Evolutionary conservation across 169 alveolate species (phyloP).

Genomic region (Miamiensis avidus): DNA sequence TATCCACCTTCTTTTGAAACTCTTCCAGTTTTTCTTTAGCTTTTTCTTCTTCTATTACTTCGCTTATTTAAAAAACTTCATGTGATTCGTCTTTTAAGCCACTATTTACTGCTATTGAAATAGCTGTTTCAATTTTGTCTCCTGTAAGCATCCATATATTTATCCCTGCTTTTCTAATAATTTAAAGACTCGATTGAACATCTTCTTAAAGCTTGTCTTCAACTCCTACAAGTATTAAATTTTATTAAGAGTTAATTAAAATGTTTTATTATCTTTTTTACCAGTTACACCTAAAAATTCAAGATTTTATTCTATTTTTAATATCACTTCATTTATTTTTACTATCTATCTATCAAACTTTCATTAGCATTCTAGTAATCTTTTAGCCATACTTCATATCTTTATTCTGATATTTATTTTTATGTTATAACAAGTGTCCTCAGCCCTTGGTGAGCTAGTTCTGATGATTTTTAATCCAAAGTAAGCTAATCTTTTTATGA

Average conservation of each 20-base stretch:
- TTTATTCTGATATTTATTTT: conserved; percentile 56
- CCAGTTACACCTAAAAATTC: conserved; percentile 75
- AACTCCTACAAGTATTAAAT: conserved; percentile 60
- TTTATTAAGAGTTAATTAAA: not conserved
- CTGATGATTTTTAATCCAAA: conserved; percentile 66
- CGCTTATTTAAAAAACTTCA: conserved; percentile 60
- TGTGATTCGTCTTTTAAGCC: conserved; percentile 88
- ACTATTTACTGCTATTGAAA: conserved; percentile 96
- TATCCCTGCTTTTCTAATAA: conserved; percentile 69
- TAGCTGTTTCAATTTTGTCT: conserved; percentile 99
- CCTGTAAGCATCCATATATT: conserved; percentile 97
- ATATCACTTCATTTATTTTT: conserved; percentile 45
- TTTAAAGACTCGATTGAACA: conserved; percentile 56
- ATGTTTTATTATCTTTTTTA: too few relatives aligned
- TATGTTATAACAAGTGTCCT: conserved; percentile 75
- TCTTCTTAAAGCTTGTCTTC: conserved; percentile 73
- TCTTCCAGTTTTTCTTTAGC: conserved; percentile 17
- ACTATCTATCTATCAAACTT: conserved; percentile 56
- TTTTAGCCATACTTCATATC: conserved; percentile 47
- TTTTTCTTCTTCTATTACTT: conserved; percentile 50
- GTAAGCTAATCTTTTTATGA: conserved; percentile 52
- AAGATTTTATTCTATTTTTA: conserved; percentile 64
- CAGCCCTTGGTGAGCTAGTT: conserved; percentile 69
- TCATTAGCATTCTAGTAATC: conserved; percentile 62
- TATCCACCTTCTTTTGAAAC: not conserved